Base-by-base conservation (phyloP, 495 filamentous ascomycete species). In the Hypoxylon intermedium region DNA sequence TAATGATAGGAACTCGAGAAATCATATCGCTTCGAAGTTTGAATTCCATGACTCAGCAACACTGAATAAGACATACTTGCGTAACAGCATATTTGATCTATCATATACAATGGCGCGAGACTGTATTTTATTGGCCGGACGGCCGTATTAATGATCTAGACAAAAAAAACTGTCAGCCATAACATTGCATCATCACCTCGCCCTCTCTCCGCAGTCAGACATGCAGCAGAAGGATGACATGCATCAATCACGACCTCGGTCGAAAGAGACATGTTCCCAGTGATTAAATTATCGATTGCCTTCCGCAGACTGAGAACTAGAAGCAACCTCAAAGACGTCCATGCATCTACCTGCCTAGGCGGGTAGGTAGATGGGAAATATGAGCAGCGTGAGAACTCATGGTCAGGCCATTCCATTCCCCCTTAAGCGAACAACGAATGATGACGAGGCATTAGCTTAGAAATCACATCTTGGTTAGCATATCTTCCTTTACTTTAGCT, bases 181-280 rank as follows among this genome's bases (percentile, higher is more conserved):
- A 20, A 18, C 23, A 48, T 64, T 64, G 44, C 60, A 56, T 64
- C 60, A 58, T 58, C 42, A 53, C 37, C 49, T 58, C 42, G 53
- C 37, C 49, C 54, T 34, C 52, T 50, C 31, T 58, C 58, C 45
- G 42, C 53, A 63, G 30, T 47, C 13, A 34, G 21, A 53, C 26
- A 24, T 53, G 40, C 47, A 47, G 42, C 16, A 30, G 46, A 13
- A 31, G 28, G 48, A 58, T 58, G 60, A 58, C 47, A 58, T 21
- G 47, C 46, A 53, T 52, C 20, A 16, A 44, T 11, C 19, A 43
- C 30, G 53, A 33, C 34, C 19, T 59, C 47, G 48, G 16, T 34
- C 13, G 20, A 26, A 19, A 37, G 24, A 41, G 7, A 19, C 36
- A 46, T 34, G 34, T 33, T 11, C 34, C 36, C 13, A n/a, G 26